A percentile compares a stretch with the other conserved stretches of the same genome.
Evolutionary conservation across 176 grass and related monocot genomes (phyloP).

Genomic region (Carex parvula): DNA sequence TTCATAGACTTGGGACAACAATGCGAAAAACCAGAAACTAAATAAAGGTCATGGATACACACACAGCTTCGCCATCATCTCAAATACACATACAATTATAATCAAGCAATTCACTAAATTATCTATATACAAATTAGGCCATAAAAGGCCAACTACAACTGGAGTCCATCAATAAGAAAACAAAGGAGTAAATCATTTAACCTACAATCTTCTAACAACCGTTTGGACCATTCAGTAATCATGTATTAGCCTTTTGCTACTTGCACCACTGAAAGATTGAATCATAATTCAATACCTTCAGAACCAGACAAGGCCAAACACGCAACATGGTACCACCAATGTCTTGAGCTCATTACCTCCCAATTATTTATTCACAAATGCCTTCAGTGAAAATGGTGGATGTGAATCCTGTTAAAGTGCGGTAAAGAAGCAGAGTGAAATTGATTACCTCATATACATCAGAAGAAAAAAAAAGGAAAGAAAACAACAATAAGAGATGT

Average conservation of each 20-base stretch:
- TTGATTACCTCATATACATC: neutral
- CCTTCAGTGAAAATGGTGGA: slow-evolving; percentile 82
- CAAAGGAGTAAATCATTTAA: neutral
- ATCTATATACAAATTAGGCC: slow-evolving; percentile 22
- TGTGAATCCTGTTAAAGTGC: slow-evolving; percentile 63
- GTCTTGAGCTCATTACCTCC: neutral
- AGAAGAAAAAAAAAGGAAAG: slow-evolving; percentile 5
- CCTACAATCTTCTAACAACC: slow-evolving; percentile 14
- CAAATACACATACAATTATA: slow-evolving; percentile 3
- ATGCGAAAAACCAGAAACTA: neutral
- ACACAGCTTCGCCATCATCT: neutral
- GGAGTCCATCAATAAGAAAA: neutral
- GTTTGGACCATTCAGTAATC: neutral
- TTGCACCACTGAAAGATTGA: neutral
- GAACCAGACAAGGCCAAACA: neutral
- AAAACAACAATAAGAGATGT: neutral
- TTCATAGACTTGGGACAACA: neutral
- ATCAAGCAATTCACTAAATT: slow-evolving; percentile 7
- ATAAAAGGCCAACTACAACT: neutral
- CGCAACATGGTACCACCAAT: neutral
- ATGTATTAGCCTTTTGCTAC: neutral
- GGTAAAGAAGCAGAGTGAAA: neutral
- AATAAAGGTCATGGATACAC: neutral
- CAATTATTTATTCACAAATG: slow-evolving; percentile 82
- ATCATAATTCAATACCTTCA: neutral